Base-by-base conservation (phyloP, 108 stramenopile genomes). In the Skeletonema grethae region DNA sequence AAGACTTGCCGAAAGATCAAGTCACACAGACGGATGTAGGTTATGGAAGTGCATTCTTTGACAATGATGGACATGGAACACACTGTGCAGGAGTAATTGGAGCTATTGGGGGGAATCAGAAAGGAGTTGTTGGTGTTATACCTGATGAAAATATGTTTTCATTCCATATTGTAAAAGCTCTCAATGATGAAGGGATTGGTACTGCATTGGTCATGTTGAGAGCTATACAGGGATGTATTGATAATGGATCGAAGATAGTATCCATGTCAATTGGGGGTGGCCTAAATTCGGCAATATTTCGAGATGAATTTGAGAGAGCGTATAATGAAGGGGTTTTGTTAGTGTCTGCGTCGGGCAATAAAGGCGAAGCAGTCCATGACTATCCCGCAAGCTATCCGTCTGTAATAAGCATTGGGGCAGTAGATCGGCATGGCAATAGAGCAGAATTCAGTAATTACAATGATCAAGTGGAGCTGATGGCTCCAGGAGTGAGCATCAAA, bases 1-100 rank as follows among this genome's bases (percentile, higher is more conserved):
- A 80, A 36, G 84, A 82, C 31, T 36, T 80, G 11, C 75, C 82
- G 20, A 84, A 56, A 43, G 3, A 32, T 56, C 8, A 1, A 10
- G 61, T 79, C 1, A 78, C 77, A 16, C 58, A 48, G 15, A 77
- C 74, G 2, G 34, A 71, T 28, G 70, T 65, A 5, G 39, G 36
- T 7, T 68, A 77, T 57, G 80, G 84, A 12, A 69, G 50, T 78
- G 25, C 65, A 5, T 55, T 72, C 46, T 15, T 25, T 28, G 84
- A 82, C 53, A 68, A 63, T 7, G 56, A 75, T 48, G 80, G 77
- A 48, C 84, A 85, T 57, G 89, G 89, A 2, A 90, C 85, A 13
- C 90, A 91, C 57, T 79, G 82, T 22, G 70, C 88, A 1, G 90
- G 90, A 13, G 87, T 87, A 32, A 87, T 91, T 62, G 86, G 74